Evolutionary conservation across 1,139 yeast genomes (phyloP), one percentile per base, ranked within the genome.

Genomic region (Yamadazyma triangularis): DNA sequence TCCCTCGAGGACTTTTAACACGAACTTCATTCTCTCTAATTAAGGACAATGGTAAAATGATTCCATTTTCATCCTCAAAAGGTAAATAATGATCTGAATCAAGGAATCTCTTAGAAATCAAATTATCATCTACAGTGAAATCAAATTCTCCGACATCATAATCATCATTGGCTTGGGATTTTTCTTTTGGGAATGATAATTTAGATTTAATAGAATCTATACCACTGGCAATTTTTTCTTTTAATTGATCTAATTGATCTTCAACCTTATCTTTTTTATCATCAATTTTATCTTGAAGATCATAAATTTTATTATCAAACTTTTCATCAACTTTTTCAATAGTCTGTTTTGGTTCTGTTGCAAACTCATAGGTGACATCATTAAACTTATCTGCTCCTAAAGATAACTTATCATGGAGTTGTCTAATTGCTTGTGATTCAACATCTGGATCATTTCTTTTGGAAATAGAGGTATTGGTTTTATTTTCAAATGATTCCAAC

Each of bases 41-140:
- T 23, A 49, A 35, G 4, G 58, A 51, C 15, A 57, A 40, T 4
- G 63, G 62, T 4, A 53, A 30, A 8, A 42, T 23, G n/a, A 47
- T 20, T 4, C 34, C 40, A 9, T 32, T 37, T 23, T 34, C 32
- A 8, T 30, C 33, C 24, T 31, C 27, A 18, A 25, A 27, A 8
- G 28, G 33, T n/a, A 25, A n/a, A 8, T 28, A 22, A 4, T 20
- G n/a, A 20, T 32, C 35, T 13, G 16, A 5, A 3, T 31, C 33
- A 24, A 28, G 19, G 13, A 19, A 20, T 25, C 32, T 24, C 18
- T 37, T 36, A 8, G 6, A 18, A 18, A 24, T 30, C 3, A 36
- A 14, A 11, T 13, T 32, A 14, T 31, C 28, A 24, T 31, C 33
- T 29, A n/a, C 15, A 7, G 15, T 8, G 8, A 10, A 24, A 12